Percentiles rank a stretch among this genome's conserved stretches.
Conservation (phyloP, 1,284 basidiomycete genomes). For the Erythrobasidium hasegawianum region DNA sequence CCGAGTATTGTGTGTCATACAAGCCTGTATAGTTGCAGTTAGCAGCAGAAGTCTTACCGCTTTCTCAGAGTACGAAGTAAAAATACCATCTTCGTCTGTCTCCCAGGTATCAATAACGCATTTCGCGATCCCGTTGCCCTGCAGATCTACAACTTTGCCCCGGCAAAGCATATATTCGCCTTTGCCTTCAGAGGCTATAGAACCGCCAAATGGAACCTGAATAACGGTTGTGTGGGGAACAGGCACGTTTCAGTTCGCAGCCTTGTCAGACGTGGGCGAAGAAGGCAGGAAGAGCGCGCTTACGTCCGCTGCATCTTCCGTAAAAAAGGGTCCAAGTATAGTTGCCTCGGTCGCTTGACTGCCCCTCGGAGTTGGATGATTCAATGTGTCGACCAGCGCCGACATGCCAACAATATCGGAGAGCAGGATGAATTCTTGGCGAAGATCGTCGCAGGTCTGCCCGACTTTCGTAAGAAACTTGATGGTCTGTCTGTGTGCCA, state of each 20-base stretch:
- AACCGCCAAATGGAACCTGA: slow-evolving; percentile 59
- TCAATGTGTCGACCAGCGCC: slow-evolving; percentile 69
- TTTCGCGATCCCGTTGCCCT: slow-evolving; percentile 63
- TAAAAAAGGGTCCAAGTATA: slow-evolving; percentile 78
- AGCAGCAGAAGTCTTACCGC: too few species aligned
- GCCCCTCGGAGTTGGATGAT: slow-evolving; percentile 60
- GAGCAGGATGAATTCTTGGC: slow-evolving; percentile 78
- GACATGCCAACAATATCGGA: slow-evolving; percentile 75
- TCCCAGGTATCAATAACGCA: slow-evolving; percentile 80
- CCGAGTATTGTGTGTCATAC: too few species aligned
- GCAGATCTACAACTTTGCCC: slow-evolving; percentile 61
- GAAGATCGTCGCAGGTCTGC: slow-evolving; percentile 60
- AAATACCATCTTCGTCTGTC: slow-evolving; percentile 67
- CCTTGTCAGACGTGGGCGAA: too few species aligned
- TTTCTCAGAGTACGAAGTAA: too few species aligned
- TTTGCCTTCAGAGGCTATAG: slow-evolving; percentile 73
- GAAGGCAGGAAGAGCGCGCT: slow-evolving; percentile 48
- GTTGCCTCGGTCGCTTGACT: slow-evolving; percentile 67
- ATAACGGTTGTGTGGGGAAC: too few species aligned
- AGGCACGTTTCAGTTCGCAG: too few species aligned
- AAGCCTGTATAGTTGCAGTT: too few species aligned
- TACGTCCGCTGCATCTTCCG: slow-evolving; percentile 71
- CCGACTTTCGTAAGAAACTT: slow-evolving; percentile 70
- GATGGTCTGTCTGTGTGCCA: too few species aligned
- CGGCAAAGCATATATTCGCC: slow-evolving; percentile 75